Evolutionary conservation across 2,329 filamentous ascomycete species (phyloP).

Genomic region (Nemania sp.): DNA sequence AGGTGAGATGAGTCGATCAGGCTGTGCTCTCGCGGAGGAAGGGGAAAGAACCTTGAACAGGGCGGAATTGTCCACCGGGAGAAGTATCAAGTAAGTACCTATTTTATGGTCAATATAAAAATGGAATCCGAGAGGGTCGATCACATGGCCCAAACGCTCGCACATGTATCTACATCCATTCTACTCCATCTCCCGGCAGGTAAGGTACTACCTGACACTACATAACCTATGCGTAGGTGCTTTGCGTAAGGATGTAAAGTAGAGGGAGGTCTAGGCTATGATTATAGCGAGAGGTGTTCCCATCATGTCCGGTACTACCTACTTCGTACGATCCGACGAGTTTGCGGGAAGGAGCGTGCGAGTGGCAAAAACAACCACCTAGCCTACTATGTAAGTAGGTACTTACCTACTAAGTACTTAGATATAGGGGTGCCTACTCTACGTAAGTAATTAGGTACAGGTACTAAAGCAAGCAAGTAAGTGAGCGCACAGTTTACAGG

Average conservation of each 20-base stretch:
- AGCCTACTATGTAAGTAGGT: neutral
- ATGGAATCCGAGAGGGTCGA: constrained; percentile 9
- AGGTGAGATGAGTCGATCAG: neutral
- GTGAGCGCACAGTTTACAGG: too few relatives aligned
- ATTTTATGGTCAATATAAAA: constrained; percentile 6
- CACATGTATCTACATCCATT: neutral
- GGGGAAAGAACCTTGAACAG: neutral
- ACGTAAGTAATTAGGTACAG: too few relatives aligned
- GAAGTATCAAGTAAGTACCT: neutral
- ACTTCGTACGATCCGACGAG: neutral
- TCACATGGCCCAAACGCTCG: constrained; percentile 3
- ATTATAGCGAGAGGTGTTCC: neutral
- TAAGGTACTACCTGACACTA: neutral
- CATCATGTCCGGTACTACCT: too few relatives aligned
- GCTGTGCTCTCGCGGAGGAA: neutral
- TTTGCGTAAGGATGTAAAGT: too few relatives aligned
- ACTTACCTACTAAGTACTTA: neutral
- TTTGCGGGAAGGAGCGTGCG: constrained; percentile 7
- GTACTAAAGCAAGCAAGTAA: too few relatives aligned
- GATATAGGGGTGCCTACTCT: too few relatives aligned
- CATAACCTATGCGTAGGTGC: neutral
- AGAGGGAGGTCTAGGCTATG: neutral
- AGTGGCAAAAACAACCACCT: neutral
- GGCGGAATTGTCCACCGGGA: neutral
- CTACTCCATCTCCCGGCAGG: too few relatives aligned